These are phyloP conservation scores for Linnemannia zychae DNA, from an alignment of 192 early-diverging fungal genomes.

Conservation along the genomic window DNA sequence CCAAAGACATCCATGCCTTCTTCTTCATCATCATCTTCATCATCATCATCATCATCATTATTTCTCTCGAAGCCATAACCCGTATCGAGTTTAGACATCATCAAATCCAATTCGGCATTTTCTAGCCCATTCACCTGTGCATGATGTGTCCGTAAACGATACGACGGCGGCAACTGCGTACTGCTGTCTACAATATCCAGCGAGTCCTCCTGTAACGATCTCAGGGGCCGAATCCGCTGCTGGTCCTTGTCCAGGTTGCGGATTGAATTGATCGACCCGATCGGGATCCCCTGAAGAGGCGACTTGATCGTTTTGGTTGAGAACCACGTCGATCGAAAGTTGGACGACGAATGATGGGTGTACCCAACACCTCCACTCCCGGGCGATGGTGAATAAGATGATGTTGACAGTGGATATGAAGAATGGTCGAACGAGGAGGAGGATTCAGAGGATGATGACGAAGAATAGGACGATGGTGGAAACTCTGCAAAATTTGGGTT, in stretches of 20 bases:
- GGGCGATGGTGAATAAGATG: constrained; percentile 9
- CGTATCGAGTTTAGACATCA: neutral
- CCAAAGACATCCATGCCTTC: neutral
- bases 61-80: neutral
- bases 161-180: constrained; percentile 17
- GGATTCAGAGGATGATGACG: neutral
- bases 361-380: neutral
- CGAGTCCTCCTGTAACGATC: constrained; percentile 19
- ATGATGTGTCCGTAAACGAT: constrained; percentile 34
- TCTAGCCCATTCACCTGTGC: constrained; percentile 12
- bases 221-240: constrained; percentile 20
- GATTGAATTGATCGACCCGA: constrained; percentile 41
- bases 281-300: constrained; percentile 14
- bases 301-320: constrained; percentile 7
- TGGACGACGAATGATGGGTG: neutral
- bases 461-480: neutral
- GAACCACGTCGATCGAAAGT: neutral
- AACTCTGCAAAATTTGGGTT: neutral
- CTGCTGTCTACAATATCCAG: constrained; percentile 10
- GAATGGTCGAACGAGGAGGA: neutral
- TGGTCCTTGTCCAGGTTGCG: constrained; percentile 38
- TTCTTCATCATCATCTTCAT: neutral
- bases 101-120: neutral
- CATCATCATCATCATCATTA: neutral
- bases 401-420: neutral